These are phyloP conservation scores for Syzygium syzygioides DNA, from an alignment of 441 rosid species.

Conservation along the genomic window DNA sequence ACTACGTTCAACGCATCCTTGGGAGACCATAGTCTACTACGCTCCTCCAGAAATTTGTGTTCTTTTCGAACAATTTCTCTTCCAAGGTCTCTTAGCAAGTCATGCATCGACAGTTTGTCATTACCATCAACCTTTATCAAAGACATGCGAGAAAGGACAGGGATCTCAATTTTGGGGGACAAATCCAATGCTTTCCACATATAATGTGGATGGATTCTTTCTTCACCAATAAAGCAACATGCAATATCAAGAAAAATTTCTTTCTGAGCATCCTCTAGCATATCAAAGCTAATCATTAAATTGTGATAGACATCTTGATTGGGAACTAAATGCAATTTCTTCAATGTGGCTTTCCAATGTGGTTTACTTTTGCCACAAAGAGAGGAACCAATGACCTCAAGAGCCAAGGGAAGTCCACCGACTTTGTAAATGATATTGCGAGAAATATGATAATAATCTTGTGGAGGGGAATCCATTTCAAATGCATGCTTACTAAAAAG, in stretches of 20 bases:
- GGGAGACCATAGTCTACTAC: too few species aligned
- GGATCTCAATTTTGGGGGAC: accelerated
- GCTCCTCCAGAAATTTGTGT: too few species aligned
- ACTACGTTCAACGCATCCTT: accelerated
- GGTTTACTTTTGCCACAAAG: not conserved
- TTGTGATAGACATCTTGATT: not conserved
- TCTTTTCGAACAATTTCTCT: too few species aligned
- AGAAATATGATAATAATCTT: not conserved
- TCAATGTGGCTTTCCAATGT: too few species aligned
- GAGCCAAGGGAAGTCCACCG: not conserved
- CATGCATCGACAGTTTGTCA: accelerated
- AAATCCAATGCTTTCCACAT: too few species aligned
- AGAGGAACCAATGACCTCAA: accelerated
- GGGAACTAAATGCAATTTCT: not conserved
- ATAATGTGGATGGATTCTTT: too few species aligned
- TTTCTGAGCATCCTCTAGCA: not conserved
- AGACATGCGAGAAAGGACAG: too few species aligned
- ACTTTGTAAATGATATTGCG: accelerated
- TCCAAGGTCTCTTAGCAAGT: too few species aligned
- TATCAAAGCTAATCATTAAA: not conserved
- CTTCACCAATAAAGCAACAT: not conserved
- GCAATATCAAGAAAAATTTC: not conserved
- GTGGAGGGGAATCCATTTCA: accelerated
- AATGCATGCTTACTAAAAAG: not conserved
- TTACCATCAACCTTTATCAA: too few species aligned